These are phyloP conservation scores for Boletus calvinii DNA, from an alignment of 1,284 basidiomycete genomes.

Conservation along the genomic window DNA sequence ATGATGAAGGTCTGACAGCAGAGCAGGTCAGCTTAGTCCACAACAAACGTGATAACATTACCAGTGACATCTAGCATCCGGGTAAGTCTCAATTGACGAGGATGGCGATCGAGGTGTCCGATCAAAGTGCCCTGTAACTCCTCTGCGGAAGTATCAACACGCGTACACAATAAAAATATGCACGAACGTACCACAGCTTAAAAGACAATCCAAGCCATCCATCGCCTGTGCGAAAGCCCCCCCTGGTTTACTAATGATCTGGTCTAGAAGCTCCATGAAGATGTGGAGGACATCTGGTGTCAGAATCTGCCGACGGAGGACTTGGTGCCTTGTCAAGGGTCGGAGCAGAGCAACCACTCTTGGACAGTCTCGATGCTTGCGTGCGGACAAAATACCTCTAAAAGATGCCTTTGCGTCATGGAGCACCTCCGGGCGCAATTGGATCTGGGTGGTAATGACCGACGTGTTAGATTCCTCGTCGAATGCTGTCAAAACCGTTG, in stretches of 20 bases:
- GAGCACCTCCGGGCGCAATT: background rate
- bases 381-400: background rate
- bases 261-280: background rate
- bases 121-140: background rate
- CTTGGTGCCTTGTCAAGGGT: conserved; percentile 1
- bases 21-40: background rate
- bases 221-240: background rate
- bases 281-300: background rate
- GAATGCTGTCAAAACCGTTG: background rate
- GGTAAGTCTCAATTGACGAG: background rate
- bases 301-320: background rate
- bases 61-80: conserved; percentile 2
- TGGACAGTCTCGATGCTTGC: background rate
- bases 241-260: background rate
- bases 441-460: background rate
- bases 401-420: background rate
- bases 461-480: background rate
- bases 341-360: conserved; percentile 2
- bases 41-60: background rate
- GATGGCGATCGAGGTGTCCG: no score
- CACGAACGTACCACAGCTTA: conserved; percentile 2
- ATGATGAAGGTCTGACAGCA: background rate
- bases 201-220: conserved; percentile 3
- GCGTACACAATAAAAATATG: background rate
- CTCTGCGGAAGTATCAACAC: background rate